A percentile compares a stretch with the other conserved stretches of the same genome.
Evolutionary conservation across 1,284 basidiomycete genomes (phyloP).

Genomic region (Ustilago cynodontis): DNA sequence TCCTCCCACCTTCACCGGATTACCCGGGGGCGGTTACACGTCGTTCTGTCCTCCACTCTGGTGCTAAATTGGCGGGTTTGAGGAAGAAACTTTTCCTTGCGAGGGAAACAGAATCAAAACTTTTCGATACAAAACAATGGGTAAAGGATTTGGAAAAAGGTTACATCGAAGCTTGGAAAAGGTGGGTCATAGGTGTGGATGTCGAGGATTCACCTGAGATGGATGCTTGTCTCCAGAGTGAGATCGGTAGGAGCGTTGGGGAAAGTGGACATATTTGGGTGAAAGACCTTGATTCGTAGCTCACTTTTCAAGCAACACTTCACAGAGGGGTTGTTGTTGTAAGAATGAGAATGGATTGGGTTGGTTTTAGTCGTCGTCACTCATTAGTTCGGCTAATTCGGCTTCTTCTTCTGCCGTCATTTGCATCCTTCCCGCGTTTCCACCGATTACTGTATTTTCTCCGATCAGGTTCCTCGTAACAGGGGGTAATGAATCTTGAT

Average conservation of each 20-base stretch:
- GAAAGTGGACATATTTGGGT: conserved; percentile 59
- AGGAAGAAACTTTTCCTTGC: conserved; percentile 72
- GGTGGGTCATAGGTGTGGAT: conserved; percentile 75
- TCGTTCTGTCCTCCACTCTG: conserved; percentile 12
- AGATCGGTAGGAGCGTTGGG: conserved; percentile 6
- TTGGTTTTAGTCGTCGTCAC: conserved; percentile 16
- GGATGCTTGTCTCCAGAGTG: conserved; percentile 21
- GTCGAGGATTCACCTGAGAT: conserved; percentile 71
- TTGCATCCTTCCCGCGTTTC: neutral
- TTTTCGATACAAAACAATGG: conserved; percentile 77
- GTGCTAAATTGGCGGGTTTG: conserved; percentile 39
- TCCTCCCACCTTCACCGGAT: conserved; percentile 25
- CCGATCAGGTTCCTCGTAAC: neutral
- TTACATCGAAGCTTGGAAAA: conserved; percentile 74
- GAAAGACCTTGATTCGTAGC: conserved; percentile 9
- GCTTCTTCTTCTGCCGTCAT: conserved; percentile 64
- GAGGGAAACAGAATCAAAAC: conserved; percentile 72
- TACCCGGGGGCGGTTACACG: conserved; percentile 47
- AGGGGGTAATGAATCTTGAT: conserved; percentile 18
- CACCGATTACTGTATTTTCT: conserved; percentile 1
- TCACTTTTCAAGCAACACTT: neutral
- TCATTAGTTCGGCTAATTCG: conserved; percentile 58
- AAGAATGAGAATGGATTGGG: neutral
- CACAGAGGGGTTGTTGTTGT: no score
- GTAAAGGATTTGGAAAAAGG: conserved; percentile 75